Evolutionary conservation across 306 rosid species (phyloP), one percentile per base, ranked within the genome.

Genomic region (Sechiopsis laciniata): DNA sequence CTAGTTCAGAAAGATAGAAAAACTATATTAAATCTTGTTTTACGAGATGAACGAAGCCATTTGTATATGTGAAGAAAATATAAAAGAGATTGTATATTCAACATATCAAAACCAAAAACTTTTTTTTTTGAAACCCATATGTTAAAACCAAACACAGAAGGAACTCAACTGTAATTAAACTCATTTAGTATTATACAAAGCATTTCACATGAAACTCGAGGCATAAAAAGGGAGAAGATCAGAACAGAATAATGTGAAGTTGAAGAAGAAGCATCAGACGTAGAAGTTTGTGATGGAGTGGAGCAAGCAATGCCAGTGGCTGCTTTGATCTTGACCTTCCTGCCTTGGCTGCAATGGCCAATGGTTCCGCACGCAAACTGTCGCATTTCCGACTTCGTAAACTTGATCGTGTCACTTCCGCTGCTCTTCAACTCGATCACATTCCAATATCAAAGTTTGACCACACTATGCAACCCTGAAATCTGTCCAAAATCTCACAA

Each of bases 331-430:
- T 89, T 89, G 7, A 94, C 51, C 83, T 90, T 94, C 98, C 90
- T 90, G 77, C 98, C 98, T 64, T 85, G 92, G 45, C 57, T 71
- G 53, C 97, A 90, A 15, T 94, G 98, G 0, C 98, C 95, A 0
- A 73, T 73, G 5, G 98, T 94, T 19, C 98, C 97, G 46, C 97
- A 91, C 7, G 90, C 83, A 24, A 91, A 91, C 81, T 85, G 87
- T n/a, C 95, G 15, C 1, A 88, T 87, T 0, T 87, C 86, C 0
- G 84, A 24, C 77, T 87, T 89, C 80, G 35, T 84, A 85, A 89
- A 40, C 70, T 85, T 85, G 22, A 89, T 78, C 16, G 57, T 82
- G 50, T 87, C 88, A 26, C 74, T 81, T 16, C 96, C 96, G 13
- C 76, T 86, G 62, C 76, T 87, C 87, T 85, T 85, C 14, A 90